Base-by-base conservation (phyloP, 2,329 filamentous ascomycete species). In the Claviceps sp. region DNA sequence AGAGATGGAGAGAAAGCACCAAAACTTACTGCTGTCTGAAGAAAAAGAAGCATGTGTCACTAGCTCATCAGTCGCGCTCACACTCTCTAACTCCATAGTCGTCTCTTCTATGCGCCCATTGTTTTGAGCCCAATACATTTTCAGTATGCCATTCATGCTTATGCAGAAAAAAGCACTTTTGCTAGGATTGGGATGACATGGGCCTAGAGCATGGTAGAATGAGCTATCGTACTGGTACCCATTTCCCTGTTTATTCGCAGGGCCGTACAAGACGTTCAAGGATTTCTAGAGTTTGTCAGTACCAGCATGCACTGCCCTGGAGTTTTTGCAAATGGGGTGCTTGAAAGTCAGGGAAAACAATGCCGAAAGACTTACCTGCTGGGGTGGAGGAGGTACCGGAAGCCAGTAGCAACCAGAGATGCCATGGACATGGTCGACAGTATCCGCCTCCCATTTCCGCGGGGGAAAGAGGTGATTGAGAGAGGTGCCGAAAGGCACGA, bases 381-480 rank as follows among this genome's bases (percentile, higher is more conserved):
- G 66, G 59, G 63, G 64, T n/a, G 62, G 61, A 3, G 76, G 73
- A 29, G 76, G 70, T 23, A 82, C 72, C n/a, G 75, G 72, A 51
- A 97, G 72, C 93, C 93, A 98, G 67, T 88, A 85, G 64, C 88
- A 78, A 3, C 91, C 93, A 6, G 94, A 87, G 5, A 95, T 73
- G 48, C 83, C 79, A 57, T 85, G 81, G 39, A 87, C 73, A 63
- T 95, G 88, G 59, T 89, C 85, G 50, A 83, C 72, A 2, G 78
- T 68, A 61, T 91, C 88, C n/a, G 73, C 66, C 23, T 82, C 76
- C 67, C 81, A 83, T 51, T 74, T 77, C 43, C 82, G 78, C 48
- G 75, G 74, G 9, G 79, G 64, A 36, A 75, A 77, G 52, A 90
- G 79, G 50, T 82, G 79, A 62, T 95, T 95, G 45, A 96, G 68